Evolutionary conservation across 164 flowering plant genomes (phyloP), one percentile per base, ranked within the genome.

Genomic region (Liquidambar formosana): DNA sequence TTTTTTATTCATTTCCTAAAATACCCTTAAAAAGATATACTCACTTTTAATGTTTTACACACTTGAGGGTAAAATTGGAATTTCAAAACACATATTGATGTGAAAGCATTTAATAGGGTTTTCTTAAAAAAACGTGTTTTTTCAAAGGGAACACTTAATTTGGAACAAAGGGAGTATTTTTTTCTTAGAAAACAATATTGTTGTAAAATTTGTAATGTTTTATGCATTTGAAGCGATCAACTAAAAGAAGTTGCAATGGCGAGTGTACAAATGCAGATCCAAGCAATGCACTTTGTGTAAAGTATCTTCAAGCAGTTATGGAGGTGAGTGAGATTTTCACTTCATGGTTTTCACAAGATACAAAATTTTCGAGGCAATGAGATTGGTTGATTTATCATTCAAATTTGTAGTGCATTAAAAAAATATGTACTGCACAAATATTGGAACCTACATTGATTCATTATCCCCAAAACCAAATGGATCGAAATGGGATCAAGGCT

Each of bases 171-270:
- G n/a, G n/a, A n/a, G n/a, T n/a, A n/a, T n/a, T 33, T 6, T 33
- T 33, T 33, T 33, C 2, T 33, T 33, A 6, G 4, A 33, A 33
- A 33, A 33, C 6, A 6, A 33, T 33, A 33, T 33, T 33, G 6
- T 2, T 33, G 41, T 33, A 33, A 33, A 33, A 33, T 33, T 33
- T 33, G 41, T 33, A 33, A 33, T 33, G 41, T 33, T 33, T 33
- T 33, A 33, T 52, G 22, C 10, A 8, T 43, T 60, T 26, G 43
- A 47, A 81, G 84, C n/a, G n/a, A n/a, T 63, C 70, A 18, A 44
- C 63, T 10, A 61, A 67, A 61, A 49, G 9, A 33, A 74, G 63
- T 57, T 82, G 85, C 68, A 45, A 64, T 2, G 85, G 81, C 0
- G 67, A 74, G 10, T 79, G 74, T 65, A 49, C 62, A 0, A 45